phyloP scores from a whole-genome alignment of 1,139 yeast genomes.

The Taiozyma sp. region DNA sequence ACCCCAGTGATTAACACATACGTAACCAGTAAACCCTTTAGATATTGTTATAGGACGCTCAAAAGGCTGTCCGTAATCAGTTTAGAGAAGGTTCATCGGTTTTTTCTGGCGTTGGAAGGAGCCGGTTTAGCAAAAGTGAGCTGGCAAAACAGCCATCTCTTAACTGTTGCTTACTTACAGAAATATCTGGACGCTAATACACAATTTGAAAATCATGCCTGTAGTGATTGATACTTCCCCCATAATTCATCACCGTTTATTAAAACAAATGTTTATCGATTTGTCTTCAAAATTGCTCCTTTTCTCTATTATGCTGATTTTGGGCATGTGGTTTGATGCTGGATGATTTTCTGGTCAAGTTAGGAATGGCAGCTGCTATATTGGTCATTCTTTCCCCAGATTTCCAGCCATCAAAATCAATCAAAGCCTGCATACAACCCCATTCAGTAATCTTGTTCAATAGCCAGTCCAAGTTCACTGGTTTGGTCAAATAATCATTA shows the following conservation, averaged over 20 bases:
- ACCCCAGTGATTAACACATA: too few relatives aligned
- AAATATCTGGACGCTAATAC: too few relatives aligned
- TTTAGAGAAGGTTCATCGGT: too few relatives aligned
- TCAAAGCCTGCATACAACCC: constrained; percentile 97
- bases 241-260: background rate
- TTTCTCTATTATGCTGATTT: background rate
- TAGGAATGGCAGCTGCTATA: constrained; percentile 16
- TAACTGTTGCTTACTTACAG: too few relatives aligned
- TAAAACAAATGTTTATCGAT: background rate
- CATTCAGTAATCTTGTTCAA: constrained; percentile 94
- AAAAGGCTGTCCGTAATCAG: too few relatives aligned
- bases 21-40: too few relatives aligned
- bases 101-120: too few relatives aligned
- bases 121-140: too few relatives aligned
- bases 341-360: constrained; percentile 11
- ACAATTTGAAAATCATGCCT: too few relatives aligned
- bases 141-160: too few relatives aligned
- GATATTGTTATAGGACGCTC: too few relatives aligned
- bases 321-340: background rate
- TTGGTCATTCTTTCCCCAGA: constrained; percentile 32
- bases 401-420: constrained; percentile 95
- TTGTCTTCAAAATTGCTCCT: background rate
- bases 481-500: constrained; percentile 94
- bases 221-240: too few relatives aligned
- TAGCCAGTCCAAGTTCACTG: constrained; percentile 92